Evolutionary conservation across 192 early-diverging fungal species (phyloP).

Genomic region (Chytriomyces hyalinus): DNA sequence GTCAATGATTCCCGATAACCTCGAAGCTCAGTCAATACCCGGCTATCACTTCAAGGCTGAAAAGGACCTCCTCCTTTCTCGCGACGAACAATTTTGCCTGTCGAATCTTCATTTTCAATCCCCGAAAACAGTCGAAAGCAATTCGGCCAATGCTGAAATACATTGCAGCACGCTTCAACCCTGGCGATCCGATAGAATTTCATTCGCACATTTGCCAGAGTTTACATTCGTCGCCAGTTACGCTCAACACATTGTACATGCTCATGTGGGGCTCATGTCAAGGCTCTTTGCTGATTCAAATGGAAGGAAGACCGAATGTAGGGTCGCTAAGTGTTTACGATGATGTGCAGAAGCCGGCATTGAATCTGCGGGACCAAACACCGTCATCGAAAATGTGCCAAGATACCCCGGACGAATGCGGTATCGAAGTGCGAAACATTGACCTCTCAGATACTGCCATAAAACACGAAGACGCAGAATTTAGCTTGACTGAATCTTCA

Average conservation of each 20-base stretch:
- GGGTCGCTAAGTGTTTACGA: neutral
- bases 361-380: neutral
- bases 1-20: neutral
- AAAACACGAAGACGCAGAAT: neutral
- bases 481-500: neutral
- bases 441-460: no score
- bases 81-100: slow-evolving; percentile 21
- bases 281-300: neutral
- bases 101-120: neutral
- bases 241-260: neutral
- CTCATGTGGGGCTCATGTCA: slow-evolving; percentile 2
- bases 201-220: neutral
- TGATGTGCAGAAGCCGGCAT: neutral
- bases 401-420: no score
- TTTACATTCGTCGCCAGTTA: neutral
- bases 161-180: slow-evolving; percentile 4
- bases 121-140: slow-evolving; percentile 5
- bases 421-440: no score
- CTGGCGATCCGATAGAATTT: neutral
- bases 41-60: neutral
- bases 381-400: no score
- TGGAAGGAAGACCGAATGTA: neutral
- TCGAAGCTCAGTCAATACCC: neutral
- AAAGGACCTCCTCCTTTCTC: slow-evolving; percentile 5
- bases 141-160: slow-evolving; percentile 12